A percentile compares a stretch with the other conserved stretches of the same genome.
phyloP scores from a whole-genome alignment of 352 stramenopile genomes.

The Pythium dissotocum region DNA sequence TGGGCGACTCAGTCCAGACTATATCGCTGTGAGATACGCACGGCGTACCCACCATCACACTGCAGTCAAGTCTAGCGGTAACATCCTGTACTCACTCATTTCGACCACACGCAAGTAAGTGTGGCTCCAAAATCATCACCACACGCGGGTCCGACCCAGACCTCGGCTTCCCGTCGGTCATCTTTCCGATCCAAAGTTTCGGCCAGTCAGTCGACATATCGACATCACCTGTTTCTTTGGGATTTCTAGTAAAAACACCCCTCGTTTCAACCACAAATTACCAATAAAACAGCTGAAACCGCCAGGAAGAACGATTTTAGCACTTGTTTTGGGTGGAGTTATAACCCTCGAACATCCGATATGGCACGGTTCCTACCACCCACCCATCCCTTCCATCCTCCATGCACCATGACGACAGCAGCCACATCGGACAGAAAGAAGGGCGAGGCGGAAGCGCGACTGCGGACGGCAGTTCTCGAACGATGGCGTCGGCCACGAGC shows the following conservation, averaged over 20 bases:
- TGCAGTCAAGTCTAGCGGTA: neutral
- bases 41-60: neutral
- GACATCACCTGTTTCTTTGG: neutral
- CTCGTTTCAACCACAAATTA: too few species aligned
- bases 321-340: neutral
- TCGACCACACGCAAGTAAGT: neutral
- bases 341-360: neutral
- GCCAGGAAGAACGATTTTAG: neutral
- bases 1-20: neutral
- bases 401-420: neutral
- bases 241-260: neutral
- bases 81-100: neutral
- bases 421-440: neutral
- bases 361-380: neutral
- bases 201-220: neutral
- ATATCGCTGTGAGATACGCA: slow-evolving; percentile 2
- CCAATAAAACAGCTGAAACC: neutral
- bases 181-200: neutral
- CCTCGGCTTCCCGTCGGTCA: neutral
- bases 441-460: neutral
- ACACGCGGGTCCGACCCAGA: neutral
- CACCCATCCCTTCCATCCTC: neutral
- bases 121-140: neutral
- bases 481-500: neutral
- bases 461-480: neutral